Conservation (phyloP, 352 stramenopile species). For the Phytophthora fragariae region DNA sequence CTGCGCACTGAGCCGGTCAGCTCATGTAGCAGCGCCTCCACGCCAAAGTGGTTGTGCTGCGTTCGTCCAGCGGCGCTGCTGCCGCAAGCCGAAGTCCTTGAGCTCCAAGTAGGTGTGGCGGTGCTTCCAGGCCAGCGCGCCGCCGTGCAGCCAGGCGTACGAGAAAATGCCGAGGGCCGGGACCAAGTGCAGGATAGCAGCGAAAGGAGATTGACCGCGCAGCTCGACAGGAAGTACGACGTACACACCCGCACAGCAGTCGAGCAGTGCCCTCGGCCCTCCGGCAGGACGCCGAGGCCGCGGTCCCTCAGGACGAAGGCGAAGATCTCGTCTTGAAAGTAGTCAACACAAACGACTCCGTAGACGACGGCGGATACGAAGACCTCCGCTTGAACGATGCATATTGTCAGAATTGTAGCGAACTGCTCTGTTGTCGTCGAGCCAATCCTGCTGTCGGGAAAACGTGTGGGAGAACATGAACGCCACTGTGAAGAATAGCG, state of each 20-base stretch:
- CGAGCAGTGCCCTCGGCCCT: slow-evolving; percentile 31
- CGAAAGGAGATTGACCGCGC: slow-evolving; percentile 46
- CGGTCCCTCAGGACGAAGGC: slow-evolving; percentile 44
- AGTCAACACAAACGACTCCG: slow-evolving; percentile 45
- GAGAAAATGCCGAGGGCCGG: slow-evolving; percentile 50
- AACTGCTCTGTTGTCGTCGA: slow-evolving; percentile 42
- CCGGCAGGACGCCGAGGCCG: slow-evolving; percentile 37
- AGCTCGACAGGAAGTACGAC: slow-evolving; percentile 42
- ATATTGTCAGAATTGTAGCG: slow-evolving; percentile 51
- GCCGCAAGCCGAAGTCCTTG: slow-evolving; percentile 39
- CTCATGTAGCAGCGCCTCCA: slow-evolving; percentile 43
- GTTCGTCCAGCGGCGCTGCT: slow-evolving; percentile 51
- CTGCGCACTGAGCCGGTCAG: no score
- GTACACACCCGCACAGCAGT: slow-evolving; percentile 44
- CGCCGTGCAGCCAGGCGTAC: slow-evolving; percentile 60
- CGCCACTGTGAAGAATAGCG: slow-evolving; percentile 50
- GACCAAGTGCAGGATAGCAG: slow-evolving; percentile 56
- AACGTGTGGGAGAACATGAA: slow-evolving; percentile 51
- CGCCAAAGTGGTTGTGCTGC: slow-evolving; percentile 55
- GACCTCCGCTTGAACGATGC: slow-evolving; percentile 54
- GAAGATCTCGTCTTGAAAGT: slow-evolving; percentile 56
- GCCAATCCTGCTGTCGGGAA: slow-evolving; percentile 40
- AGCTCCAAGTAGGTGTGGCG: slow-evolving; percentile 66
- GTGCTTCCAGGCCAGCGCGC: slow-evolving; percentile 56
- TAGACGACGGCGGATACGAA: slow-evolving; percentile 60